Evolutionary conservation across 176 grass and related monocot genomes (phyloP).

Genomic region (Triticum monococcum): DNA sequence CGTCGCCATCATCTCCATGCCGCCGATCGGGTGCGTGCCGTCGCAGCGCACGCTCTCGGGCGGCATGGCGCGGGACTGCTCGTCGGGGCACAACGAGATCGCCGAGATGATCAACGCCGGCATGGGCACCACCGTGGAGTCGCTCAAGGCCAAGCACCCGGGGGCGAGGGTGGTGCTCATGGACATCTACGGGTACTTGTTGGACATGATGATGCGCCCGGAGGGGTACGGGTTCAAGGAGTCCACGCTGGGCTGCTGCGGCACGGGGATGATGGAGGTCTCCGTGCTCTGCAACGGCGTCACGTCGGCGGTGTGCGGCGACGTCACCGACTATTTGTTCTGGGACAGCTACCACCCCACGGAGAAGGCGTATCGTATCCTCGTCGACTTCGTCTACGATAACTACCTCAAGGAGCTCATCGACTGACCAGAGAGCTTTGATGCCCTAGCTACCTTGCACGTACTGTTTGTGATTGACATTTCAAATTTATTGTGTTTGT

Average conservation of each 20-base stretch:
- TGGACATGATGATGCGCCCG: constrained; percentile 65
- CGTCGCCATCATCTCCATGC: constrained; percentile 59
- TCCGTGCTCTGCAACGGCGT: constrained; percentile 64
- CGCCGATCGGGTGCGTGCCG: constrained; percentile 80
- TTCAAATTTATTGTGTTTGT: too few relatives aligned
- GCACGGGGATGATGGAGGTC: constrained; percentile 50
- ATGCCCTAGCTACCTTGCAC: too few relatives aligned
- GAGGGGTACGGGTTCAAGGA: constrained; percentile 52
- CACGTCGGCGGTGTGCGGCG: constrained; percentile 44
- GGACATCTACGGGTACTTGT: constrained; percentile 60
- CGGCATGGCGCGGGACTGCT: constrained; percentile 31
- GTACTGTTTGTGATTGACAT: too few relatives aligned
- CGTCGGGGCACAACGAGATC: constrained; percentile 49
- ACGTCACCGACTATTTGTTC: constrained; percentile 1
- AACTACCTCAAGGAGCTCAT: constrained; percentile 35
- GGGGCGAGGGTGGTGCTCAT: constrained; percentile 39
- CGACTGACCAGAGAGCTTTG: neutral
- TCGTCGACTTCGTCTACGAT: constrained; percentile 51
- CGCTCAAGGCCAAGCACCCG: constrained; percentile 3
- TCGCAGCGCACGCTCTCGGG: constrained; percentile 77
- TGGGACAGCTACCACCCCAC: too few relatives aligned
- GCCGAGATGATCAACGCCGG: constrained; percentile 52
- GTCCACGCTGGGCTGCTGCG: constrained; percentile 18
- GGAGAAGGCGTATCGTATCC: neutral
- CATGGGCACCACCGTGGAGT: constrained; percentile 24